A percentile compares a stretch with the other conserved stretches of the same genome.
Conservation (phyloP, 345 rosid species). For the Dipteronia sinensis region DNA sequence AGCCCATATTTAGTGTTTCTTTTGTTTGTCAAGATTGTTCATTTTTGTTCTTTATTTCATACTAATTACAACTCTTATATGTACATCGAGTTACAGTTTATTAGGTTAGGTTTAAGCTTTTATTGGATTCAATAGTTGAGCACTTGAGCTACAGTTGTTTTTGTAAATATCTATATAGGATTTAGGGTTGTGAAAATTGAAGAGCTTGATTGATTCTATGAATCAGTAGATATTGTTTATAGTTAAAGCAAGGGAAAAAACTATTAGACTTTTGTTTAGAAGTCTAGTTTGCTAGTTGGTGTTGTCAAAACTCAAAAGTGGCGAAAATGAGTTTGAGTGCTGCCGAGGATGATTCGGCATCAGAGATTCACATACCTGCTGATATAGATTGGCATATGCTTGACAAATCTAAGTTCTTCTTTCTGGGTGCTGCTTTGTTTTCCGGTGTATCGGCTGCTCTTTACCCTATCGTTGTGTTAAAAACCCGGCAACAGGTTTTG, state of each 20-base stretch:
- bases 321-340: slow-evolving; percentile 82
- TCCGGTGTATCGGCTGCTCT: slow-evolving; percentile 92
- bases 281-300: slow-evolving; percentile 1
- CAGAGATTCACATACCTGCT: slow-evolving; percentile 79
- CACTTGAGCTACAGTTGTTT: neutral
- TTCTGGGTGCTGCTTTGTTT: slow-evolving; percentile 82
- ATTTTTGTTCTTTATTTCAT: neutral
- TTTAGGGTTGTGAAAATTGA: neutral
- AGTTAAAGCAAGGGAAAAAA: neutral
- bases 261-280: neutral
- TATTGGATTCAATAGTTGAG: slow-evolving; percentile 13
- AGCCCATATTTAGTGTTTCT: neutral
- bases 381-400: slow-evolving; percentile 97
- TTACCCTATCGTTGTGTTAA: slow-evolving; percentile 79
- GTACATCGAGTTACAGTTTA: slow-evolving; percentile 5
- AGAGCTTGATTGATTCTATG: neutral
- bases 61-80: slow-evolving; percentile 7
- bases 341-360: slow-evolving; percentile 74
- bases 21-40: neutral
- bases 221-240: neutral
- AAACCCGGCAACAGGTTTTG: slow-evolving; percentile 87
- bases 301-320: slow-evolving; percentile 43
- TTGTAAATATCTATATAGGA: neutral
- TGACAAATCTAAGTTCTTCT: slow-evolving; percentile 89
- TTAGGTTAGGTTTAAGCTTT: slow-evolving; percentile 21